Base-by-base conservation (phyloP, 2,329 filamentous ascomycete species). In the Diplodia sapinea region DNA sequence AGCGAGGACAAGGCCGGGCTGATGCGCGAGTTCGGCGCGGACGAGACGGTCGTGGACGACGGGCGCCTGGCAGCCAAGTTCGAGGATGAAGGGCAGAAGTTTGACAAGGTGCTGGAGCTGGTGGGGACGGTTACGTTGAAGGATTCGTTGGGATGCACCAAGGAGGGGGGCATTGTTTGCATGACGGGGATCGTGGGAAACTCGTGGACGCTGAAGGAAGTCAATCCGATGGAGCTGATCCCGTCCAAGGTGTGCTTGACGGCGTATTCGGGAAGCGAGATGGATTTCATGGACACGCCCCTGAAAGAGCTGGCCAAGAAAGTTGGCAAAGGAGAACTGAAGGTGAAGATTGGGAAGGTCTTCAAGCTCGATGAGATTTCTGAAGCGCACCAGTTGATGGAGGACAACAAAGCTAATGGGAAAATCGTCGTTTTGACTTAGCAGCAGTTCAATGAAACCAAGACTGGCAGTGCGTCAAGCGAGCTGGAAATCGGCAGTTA, bases 31-130 rank as follows among this genome's bases (percentile, higher is more conserved):
- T 72, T 72, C 64, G 82, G 82, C 5, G 79, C 78, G 1, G 78
- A 82, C 69, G 75, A 81, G 67, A 79, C 84, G 9, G 73, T 83
- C 40, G 71, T 84, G 56, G 82, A 85, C 70, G 73, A 78, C 70
- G 82, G 82, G 1, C 71, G 70, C 9, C 75, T 84, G 40, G 76
- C 77, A 0, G 72, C 72, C 2, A 72, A 81, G 68, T 75, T 83
- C 31, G 71, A 71, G 65, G 71, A 73, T 55, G 62, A 72, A 36
- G 65, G 70, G 0, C 75, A 75, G 20, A 75, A 74, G 12, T 81
- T 79, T 40, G 78, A 83, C 68, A 84, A 83, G 68, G 77, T 84
- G 5, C 75, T 84, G 15, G 82, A 85, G 71, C 73, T 85, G 9
- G 75, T 83, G 26, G 83, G 82, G 0, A 78, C 78, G 1, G 77